These are phyloP conservation scores for Aureobasidium sp. DNA, from an alignment of 2,329 filamentous ascomycete genomes.

Conservation along the genomic window DNA sequence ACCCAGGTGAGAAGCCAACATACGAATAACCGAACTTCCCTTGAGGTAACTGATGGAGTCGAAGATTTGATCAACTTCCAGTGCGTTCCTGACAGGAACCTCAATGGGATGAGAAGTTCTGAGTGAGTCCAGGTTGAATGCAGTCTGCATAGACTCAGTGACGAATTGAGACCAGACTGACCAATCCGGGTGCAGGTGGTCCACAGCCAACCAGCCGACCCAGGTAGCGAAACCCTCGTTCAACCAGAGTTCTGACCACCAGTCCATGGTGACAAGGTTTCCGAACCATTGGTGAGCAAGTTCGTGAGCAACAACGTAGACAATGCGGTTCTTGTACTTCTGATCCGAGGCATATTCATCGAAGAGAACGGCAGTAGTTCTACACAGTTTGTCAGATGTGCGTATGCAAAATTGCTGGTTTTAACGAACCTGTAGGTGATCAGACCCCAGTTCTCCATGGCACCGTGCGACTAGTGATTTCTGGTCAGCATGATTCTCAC, in stretches of 20 bases:
- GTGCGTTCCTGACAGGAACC: conserved; percentile 83
- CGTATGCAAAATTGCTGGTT: not conserved
- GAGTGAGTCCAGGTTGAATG: conserved; percentile 82
- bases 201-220: conserved; percentile 91
- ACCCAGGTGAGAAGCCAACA: conserved; percentile 86
- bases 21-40: conserved; percentile 91
- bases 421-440: conserved; percentile 62
- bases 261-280: conserved; percentile 93
- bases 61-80: conserved; percentile 97
- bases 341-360: conserved; percentile 88
- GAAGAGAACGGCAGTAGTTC: conserved; percentile 88
- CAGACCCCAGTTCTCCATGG: conserved; percentile 95
- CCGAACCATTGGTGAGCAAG: conserved; percentile 96
- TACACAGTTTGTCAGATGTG: not conserved
- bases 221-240: conserved; percentile 97
- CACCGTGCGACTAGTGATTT: conserved; percentile 53
- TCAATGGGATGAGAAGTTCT: conserved; percentile 93
- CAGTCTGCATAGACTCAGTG: conserved; percentile 86
- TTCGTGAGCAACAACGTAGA: conserved; percentile 97
- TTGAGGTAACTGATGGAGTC: conserved; percentile 96
- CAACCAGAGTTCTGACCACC: conserved; percentile 64
- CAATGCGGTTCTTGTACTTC: conserved; percentile 85
- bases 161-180: conserved; percentile 97
- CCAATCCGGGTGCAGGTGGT: conserved; percentile 93
- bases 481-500: conserved; percentile 33